A percentile compares a stretch with the other conserved stretches of the same genome.
Conservation (phyloP, 73 alveolate species). For the Paramecium bursaria region DNA sequence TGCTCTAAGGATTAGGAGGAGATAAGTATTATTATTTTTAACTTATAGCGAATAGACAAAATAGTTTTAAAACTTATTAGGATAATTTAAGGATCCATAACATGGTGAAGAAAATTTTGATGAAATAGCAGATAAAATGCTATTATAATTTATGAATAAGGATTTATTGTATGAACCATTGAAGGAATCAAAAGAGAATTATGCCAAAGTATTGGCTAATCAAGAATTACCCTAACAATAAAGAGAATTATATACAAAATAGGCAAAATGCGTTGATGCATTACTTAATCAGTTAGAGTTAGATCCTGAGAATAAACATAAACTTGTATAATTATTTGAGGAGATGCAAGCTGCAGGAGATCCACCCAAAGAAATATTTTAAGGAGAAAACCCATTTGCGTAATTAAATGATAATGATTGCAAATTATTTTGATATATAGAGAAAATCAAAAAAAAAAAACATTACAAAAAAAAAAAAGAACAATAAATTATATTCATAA, state of each 20-base stretch:
- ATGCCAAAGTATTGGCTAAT: constrained; percentile 19
- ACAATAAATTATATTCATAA: too few relatives aligned
- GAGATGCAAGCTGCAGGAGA: constrained; percentile 58
- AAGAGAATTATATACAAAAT: constrained; percentile 25
- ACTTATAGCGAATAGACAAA: not conserved
- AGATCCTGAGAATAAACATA: constrained; percentile 24
- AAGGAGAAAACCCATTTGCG: constrained; percentile 39
- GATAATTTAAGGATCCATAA: constrained; percentile 23
- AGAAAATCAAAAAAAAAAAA: too few relatives aligned
- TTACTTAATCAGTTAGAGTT: not conserved
- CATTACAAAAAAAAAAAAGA: too few relatives aligned
- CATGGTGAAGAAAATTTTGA: constrained; percentile 27
- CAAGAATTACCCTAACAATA: not conserved
- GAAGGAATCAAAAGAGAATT: constrained; percentile 11
- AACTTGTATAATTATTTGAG: constrained; percentile 47
- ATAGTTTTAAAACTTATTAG: constrained; percentile 2
- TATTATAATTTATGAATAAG: constrained; percentile 45
- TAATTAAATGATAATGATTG: not conserved
- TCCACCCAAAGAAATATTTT: constrained; percentile 49
- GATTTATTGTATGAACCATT: constrained; percentile 28
- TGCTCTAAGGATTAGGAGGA: not conserved
- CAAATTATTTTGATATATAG: too few relatives aligned
- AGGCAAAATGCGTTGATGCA: constrained; percentile 19
- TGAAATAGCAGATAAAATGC: constrained; percentile 55
- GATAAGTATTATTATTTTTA: not conserved